Evolutionary conservation across 768 basidiomycete species (phyloP), one percentile per base, ranked within the genome.

Genomic region (Cystofilobasidium macerans): DNA sequence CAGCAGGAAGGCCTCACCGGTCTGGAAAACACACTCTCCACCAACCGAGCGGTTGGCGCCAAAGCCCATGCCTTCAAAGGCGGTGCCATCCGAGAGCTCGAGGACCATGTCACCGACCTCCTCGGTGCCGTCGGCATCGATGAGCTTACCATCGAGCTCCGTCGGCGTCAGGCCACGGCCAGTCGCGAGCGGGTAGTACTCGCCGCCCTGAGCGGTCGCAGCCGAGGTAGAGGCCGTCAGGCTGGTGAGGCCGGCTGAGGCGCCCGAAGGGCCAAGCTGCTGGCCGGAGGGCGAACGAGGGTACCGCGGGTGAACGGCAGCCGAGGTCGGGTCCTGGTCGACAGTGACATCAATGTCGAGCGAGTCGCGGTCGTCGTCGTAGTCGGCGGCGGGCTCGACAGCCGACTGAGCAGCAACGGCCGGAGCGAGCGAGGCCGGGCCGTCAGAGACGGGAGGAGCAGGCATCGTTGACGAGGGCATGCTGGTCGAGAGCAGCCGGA

Each of bases 1-100:
- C 9, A 57, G 35, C 12, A 28, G 56, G 24, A 36, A 57, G 28
- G 24, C 71, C 86, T 75, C 73, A 93, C 95, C 95, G 45, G 95
- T 99, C 80, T 97, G 94, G 79, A 99, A 99, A 73, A 99, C 95
- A 77, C 95, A 98, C 83, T 99, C 95, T 72, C 95, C 95, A 22
- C 94, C 82, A 36, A 94, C 81, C 73, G 89, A 92, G 78, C 90
- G 93, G 71, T 89, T 82, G 5, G 90, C 91, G 72, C 95, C 95
- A 74, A 99, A 98, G 73, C 87, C 90, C 75, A 88, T 85, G 40
- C 95, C 95, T 64, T 86, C 80, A 72, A 84, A 89, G 1, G 87
- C 86, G 62, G 89, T 83, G 3, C 93, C 94, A 77, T 98, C 94
- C 57, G 82, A 82, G 68, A 99, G 81, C 77, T 98, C 91, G 66